Evolutionary conservation across 2,329 filamentous ascomycete genomes (phyloP), one percentile per base, ranked within the genome.

Genomic region (Penicillium sp.): DNA sequence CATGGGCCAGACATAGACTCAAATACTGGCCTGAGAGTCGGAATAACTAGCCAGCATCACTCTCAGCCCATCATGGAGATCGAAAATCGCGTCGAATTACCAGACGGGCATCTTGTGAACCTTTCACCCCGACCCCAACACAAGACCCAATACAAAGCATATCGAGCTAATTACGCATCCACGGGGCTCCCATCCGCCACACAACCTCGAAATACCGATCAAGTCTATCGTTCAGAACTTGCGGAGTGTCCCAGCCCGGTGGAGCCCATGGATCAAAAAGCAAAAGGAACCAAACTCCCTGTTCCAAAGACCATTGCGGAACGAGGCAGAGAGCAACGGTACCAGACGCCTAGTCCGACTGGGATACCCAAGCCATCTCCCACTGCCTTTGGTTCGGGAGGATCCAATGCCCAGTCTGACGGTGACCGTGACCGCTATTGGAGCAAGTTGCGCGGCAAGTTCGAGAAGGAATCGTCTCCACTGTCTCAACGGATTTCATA

Each of bases 41-140:
- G 51, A 36, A 29, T 31, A 37, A 38, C 28, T 43, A 52, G 38
- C 31, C 20, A 20, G 26, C 29, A 31, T 40, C 27, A 6, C 20
- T 18, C 22, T 39, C 41, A 43, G 36, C 37, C 44, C 50, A 62
- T 50, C 23, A 67, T 67, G 63, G 59, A 59, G 35, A 23, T 51
- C 31, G 47, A 44, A 45, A 51, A 50, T 31, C 44, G 51, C 35
- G 51, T 65, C 37, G 52, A 62, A 48, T 47, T 64, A 36, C 59
- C 62, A 9, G 57, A 60, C 36, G 59, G 58, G 50, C 61, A 65
- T 39, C 44, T 65, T 9, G 55, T 66, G 40, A 65, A 63, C 40
- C 56, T 65, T 28, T 58, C 58, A 29, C 49, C 61, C 29, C 62
- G 62, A 43, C 46, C 50, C 26, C 51, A 50, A 35, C 40, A 32